phyloP scores from a whole-genome alignment of 768 basidiomycete species.

The Boletus coccyginus region DNA sequence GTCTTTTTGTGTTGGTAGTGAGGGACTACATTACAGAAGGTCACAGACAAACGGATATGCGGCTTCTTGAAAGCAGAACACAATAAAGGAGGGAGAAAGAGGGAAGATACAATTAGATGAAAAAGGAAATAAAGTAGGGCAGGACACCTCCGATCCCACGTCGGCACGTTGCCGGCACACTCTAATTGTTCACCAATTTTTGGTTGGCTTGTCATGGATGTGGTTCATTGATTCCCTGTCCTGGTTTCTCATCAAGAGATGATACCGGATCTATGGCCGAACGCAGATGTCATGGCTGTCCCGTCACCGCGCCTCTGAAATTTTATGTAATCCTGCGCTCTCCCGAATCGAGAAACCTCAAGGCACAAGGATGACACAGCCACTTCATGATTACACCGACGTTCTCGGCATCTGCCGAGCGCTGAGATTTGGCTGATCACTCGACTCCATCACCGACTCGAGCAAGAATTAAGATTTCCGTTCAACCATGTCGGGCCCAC shows the following conservation, averaged over 20 bases:
- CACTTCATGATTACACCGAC: too few relatives aligned
- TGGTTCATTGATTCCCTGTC: slow-evolving; percentile 13
- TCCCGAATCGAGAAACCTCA: slow-evolving; percentile 31
- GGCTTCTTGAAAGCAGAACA: slow-evolving; percentile 30
- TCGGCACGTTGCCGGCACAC: slow-evolving; percentile 25
- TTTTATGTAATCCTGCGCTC: slow-evolving; percentile 22
- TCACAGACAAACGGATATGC: slow-evolving; percentile 18
- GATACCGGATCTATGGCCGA: slow-evolving; percentile 26
- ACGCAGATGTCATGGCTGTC: slow-evolving; percentile 9
- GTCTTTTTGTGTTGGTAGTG: slow-evolving; percentile 37
- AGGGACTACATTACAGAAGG: slow-evolving; percentile 30
- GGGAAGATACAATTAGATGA: slow-evolving; percentile 36
- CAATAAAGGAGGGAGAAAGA: slow-evolving; percentile 35
- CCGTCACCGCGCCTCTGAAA: too few relatives aligned
- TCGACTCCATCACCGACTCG: too few relatives aligned
- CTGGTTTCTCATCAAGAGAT: slow-evolving; percentile 13
- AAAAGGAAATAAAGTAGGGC: slow-evolving; percentile 29
- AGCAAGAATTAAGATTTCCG: too few relatives aligned
- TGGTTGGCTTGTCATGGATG: slow-evolving; percentile 5
- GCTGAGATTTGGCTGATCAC: too few relatives aligned
- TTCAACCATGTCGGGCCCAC: slow-evolving; percentile 9
- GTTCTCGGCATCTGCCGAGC: too few relatives aligned
- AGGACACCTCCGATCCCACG: slow-evolving; percentile 14
- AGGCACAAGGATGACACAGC: too few relatives aligned
- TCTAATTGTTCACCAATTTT: slow-evolving; percentile 31